These are phyloP conservation scores for Oryza rufipogon DNA, from an alignment of 176 grass and related monocot genomes.

Conservation along the genomic window DNA sequence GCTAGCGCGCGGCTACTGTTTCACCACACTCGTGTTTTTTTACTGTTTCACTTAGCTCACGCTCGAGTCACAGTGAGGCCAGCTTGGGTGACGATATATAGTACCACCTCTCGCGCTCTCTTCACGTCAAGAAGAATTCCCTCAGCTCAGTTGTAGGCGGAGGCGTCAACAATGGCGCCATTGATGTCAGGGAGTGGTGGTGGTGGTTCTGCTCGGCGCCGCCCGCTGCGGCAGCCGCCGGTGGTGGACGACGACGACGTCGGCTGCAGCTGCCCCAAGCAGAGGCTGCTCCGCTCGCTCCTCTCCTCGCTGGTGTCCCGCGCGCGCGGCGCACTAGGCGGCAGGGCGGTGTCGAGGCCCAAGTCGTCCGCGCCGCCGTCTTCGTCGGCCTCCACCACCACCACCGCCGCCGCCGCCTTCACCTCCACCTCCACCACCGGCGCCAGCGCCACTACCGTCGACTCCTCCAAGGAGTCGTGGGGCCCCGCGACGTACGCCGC, in stretches of 20 bases:
- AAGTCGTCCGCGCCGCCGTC: conserved; percentile 33
- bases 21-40: neutral
- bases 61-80: neutral
- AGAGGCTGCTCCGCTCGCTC: conserved; percentile 55
- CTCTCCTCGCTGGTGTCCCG: conserved; percentile 44
- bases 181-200: neutral
- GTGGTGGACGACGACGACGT: conserved; percentile 52
- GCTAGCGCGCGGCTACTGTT: neutral
- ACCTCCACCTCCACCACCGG: conserved; percentile 44
- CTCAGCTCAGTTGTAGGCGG: neutral
- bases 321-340: neutral
- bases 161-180: neutral
- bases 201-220: neutral
- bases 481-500: neutral
- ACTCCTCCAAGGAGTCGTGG: neutral
- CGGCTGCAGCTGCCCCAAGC: conserved; percentile 75
- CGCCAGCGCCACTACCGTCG: conserved; percentile 1
- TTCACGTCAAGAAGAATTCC: neutral
- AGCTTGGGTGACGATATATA: neutral
- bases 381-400: conserved; percentile 48
- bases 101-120: neutral
- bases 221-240: conserved; percentile 48
- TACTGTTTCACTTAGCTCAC: neutral
- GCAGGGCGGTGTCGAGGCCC: neutral
- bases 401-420: conserved; percentile 40